Evolutionary conservation across 2,329 filamentous ascomycete species (phyloP).

Genomic region (Ascochyta pisi): DNA sequence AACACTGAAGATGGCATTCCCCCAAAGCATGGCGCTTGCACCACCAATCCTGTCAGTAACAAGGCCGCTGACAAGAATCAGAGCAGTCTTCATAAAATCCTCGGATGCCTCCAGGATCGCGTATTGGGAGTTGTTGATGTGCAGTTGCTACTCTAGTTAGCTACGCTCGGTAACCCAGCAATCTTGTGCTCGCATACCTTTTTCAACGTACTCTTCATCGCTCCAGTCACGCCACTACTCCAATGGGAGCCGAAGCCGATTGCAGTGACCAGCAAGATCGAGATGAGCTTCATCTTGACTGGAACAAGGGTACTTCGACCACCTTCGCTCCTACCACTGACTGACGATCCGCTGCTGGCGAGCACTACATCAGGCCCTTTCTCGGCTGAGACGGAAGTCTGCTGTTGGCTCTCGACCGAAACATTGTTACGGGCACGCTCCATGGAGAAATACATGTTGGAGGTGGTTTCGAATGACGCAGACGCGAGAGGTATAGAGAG

Average conservation of each 20-base stretch:
- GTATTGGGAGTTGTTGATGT: conserved; percentile 67
- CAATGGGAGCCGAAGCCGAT: conserved; percentile 68
- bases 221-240: conserved; percentile 66
- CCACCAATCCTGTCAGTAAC: conserved; percentile 67
- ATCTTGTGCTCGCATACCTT: conserved; percentile 45
- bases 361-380: conserved; percentile 10
- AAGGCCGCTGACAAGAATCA: conserved; percentile 63
- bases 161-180: neutral
- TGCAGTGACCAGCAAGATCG: conserved; percentile 59
- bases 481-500: neutral
- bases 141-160: conserved; percentile 50
- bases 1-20: conserved; percentile 65
- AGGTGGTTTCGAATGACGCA: neutral
- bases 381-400: conserved; percentile 4
- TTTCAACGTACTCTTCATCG: conserved; percentile 68
- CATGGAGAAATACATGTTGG: conserved; percentile 10
- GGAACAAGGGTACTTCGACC: conserved; percentile 19
- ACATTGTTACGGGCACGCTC: conserved; percentile 4
- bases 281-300: conserved; percentile 44
- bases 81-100: conserved; percentile 66
- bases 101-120: conserved; percentile 66
- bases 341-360: conserved; percentile 16
- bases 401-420: conserved; percentile 4
- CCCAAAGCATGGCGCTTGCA: conserved; percentile 64
- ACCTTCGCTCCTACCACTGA: conserved; percentile 6